Conservation (phyloP, 2,329 filamentous ascomycete genomes). For the Cercospora nicotianae region DNA sequence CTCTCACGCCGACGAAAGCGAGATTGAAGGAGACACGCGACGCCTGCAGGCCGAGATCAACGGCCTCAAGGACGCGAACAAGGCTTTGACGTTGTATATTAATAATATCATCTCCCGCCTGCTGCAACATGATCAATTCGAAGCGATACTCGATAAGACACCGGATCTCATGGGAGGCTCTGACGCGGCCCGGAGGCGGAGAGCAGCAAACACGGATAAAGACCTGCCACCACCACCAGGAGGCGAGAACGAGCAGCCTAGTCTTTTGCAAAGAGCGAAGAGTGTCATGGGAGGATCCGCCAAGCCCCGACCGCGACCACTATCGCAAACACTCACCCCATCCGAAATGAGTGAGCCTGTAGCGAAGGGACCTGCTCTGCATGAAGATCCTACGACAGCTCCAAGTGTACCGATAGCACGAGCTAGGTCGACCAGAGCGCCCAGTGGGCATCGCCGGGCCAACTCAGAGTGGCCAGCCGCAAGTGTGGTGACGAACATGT, state of each 20-base stretch:
- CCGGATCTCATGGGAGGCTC: constrained; percentile 59
- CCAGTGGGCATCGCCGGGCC: constrained; percentile 45
- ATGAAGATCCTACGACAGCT: constrained; percentile 68
- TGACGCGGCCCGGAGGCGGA: constrained; percentile 23
- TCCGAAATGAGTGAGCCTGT: constrained; percentile 4
- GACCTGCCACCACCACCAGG: constrained; percentile 77
- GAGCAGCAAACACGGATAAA: constrained; percentile 63
- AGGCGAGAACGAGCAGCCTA: constrained; percentile 47
- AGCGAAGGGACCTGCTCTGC: constrained; percentile 11
- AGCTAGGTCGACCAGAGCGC: constrained; percentile 47
- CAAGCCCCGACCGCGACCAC: constrained; percentile 35
- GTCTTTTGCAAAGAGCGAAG: constrained; percentile 60
- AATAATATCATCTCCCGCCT: constrained; percentile 98
- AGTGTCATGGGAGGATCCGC: constrained; percentile 53
- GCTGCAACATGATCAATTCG: constrained; percentile 90
- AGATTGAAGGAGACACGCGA: constrained; percentile 62
- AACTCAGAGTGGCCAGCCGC: constrained; percentile 53
- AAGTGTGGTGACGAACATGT: constrained; percentile 84
- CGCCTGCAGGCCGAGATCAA: constrained; percentile 75
- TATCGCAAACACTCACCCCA: constrained; percentile 34
- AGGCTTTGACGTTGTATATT: constrained; percentile 94
- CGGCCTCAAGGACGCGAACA: constrained; percentile 86
- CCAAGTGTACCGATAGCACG: constrained; percentile 71
- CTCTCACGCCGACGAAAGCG: constrained; percentile 55
- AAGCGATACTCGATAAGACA: constrained; percentile 85